Percentiles rank a stretch among this genome's conserved stretches.
phyloP scores from a whole-genome alignment of 1,284 basidiomycete genomes.

The Sporisorium exsertum region DNA sequence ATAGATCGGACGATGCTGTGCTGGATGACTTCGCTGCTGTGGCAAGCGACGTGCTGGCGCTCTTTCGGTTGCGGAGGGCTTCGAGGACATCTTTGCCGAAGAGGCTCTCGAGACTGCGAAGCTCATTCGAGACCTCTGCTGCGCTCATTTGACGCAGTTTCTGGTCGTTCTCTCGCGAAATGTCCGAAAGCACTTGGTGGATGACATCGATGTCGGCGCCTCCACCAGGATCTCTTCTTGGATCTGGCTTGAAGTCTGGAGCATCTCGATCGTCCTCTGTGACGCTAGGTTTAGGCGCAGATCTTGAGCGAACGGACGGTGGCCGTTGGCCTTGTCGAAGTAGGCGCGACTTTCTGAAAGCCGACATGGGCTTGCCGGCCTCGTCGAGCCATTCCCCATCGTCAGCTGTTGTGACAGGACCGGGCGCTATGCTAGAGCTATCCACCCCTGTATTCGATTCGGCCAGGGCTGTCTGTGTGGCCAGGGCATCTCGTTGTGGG shows the following conservation, averaged over 20 bases:
- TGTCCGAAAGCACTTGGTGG: conserved; percentile 42
- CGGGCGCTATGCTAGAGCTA: neutral
- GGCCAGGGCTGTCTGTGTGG: conserved; percentile 17
- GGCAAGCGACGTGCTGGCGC: conserved; percentile 5
- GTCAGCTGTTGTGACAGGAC: conserved; percentile 7
- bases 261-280: neutral
- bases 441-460: neutral
- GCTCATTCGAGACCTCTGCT: conserved; percentile 52
- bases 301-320: conserved; percentile 27
- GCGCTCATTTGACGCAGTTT: conserved; percentile 60
- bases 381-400: conserved; percentile 57
- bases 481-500: conserved; percentile 26
- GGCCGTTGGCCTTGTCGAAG: conserved; percentile 40
- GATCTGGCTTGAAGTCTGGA: conserved; percentile 35
- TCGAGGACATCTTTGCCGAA: conserved; percentile 62
- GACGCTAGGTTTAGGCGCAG: neutral
- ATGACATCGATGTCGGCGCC: conserved; percentile 59
- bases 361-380: conserved; percentile 59
- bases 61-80: conserved; percentile 47
- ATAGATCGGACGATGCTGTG: conserved; percentile 64
- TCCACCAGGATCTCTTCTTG: conserved; percentile 60
- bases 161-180: conserved; percentile 57
- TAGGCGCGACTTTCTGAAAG: conserved; percentile 62
- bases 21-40: neutral
- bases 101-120: conserved; percentile 53